Percentiles rank a stretch among this genome's conserved stretches.
phyloP scores from a whole-genome alignment of 495 filamentous ascomycete species.

The Neurospora sp. region DNA sequence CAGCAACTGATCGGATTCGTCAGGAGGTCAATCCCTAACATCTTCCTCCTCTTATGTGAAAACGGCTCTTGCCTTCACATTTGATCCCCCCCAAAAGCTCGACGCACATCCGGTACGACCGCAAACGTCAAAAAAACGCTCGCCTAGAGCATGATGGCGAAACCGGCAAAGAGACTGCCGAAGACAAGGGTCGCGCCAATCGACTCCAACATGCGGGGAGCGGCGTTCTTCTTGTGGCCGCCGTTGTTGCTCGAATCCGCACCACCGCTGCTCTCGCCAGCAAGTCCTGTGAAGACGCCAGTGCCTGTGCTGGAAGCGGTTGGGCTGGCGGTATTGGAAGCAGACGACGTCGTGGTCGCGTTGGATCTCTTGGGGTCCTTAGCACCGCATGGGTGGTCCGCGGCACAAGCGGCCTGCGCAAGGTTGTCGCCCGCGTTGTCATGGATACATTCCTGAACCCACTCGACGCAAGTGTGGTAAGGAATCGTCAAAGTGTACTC shows the following conservation, averaged over 20 bases:
- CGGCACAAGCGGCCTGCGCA: slow-evolving; percentile 56
- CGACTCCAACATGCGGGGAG: slow-evolving; percentile 8
- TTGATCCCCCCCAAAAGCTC: background rate
- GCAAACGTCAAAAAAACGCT: background rate
- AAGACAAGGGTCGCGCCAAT: slow-evolving; percentile 31
- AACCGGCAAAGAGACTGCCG: slow-evolving; percentile 52
- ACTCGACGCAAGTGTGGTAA: slow-evolving; percentile 74
- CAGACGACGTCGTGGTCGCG: slow-evolving; percentile 39
- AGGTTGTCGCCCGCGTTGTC: slow-evolving; percentile 28
- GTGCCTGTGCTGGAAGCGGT: slow-evolving; percentile 21
- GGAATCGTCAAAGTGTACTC: slow-evolving; percentile 81
- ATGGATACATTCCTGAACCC: slow-evolving; percentile 49
- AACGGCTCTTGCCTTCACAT: background rate
- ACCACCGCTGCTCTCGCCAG: slow-evolving; percentile 18
- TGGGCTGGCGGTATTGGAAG: slow-evolving; percentile 29
- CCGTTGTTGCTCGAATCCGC: slow-evolving; percentile 5
- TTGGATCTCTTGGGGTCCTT: slow-evolving; percentile 56
- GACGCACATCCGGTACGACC: background rate
- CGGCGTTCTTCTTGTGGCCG: slow-evolving; percentile 17
- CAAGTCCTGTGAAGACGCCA: slow-evolving; percentile 41
- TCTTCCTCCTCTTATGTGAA: background rate
- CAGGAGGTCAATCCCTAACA: background rate
- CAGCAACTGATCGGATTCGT: background rate
- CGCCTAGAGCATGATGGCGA: slow-evolving; percentile 48
- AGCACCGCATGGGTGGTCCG: slow-evolving; percentile 72